Evolutionary conservation across 331 rosid species (phyloP).

Genomic region (Arachis monticola): DNA sequence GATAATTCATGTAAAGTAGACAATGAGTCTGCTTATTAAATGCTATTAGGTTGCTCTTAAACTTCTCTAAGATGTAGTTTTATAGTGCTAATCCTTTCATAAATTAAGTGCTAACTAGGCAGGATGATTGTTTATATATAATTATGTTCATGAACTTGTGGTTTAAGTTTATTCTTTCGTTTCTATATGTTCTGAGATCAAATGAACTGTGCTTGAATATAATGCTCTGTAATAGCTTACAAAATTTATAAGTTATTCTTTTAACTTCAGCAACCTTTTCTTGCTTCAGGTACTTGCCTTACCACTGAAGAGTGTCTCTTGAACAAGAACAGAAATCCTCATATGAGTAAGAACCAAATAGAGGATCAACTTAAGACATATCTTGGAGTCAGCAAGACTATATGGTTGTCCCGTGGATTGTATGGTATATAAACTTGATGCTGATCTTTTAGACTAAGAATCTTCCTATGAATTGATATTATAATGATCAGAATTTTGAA

Average conservation of each 20-base stretch:
- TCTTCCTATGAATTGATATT: conserved; percentile 21
- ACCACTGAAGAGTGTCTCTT: conserved; percentile 96
- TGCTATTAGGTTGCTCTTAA: neutral
- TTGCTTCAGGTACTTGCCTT: conserved; percentile 84
- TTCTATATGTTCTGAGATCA: conserved; percentile 17
- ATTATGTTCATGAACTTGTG: conserved; percentile 16
- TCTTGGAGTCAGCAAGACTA: conserved; percentile 81
- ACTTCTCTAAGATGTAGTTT: conserved; percentile 23
- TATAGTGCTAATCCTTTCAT: conserved; percentile 15
- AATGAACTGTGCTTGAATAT: conserved; percentile 10
- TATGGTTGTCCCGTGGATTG: conserved; percentile 94
- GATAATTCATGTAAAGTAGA: too few relatives aligned
- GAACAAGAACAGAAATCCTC: conserved; percentile 88
- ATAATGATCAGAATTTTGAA: conserved; percentile 25
- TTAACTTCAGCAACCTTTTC: conserved; percentile 31
- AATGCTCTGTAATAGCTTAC: conserved; percentile 12
- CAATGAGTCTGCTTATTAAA: neutral
- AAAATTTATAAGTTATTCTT: conserved; percentile 2
- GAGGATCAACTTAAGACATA: conserved; percentile 79
- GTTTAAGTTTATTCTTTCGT: neutral
- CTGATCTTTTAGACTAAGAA: conserved; percentile 15
- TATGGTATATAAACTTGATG: conserved; percentile 59
- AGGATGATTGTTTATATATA: conserved; percentile 2
- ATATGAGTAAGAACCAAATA: conserved; percentile 71
- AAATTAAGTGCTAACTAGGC: conserved; percentile 11